Evolutionary conservation across 2,329 filamentous ascomycete species (phyloP).

Genomic region (Chaetomiaceae sp.): DNA sequence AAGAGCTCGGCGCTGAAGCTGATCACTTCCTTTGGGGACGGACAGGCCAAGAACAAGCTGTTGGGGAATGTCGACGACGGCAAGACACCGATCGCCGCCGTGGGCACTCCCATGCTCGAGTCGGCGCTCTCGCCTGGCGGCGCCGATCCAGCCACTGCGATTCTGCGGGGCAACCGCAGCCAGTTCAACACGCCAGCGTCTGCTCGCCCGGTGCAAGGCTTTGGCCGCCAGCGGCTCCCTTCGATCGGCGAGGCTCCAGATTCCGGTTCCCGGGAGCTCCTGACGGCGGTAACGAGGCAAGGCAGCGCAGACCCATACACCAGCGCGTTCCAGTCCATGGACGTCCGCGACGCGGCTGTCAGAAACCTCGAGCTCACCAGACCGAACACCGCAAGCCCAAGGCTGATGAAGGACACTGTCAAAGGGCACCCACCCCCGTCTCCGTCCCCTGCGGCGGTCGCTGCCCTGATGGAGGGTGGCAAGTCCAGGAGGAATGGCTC

Average conservation of each 20-base stretch:
- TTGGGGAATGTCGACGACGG: slow-evolving; percentile 52
- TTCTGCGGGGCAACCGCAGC: slow-evolving; percentile 64
- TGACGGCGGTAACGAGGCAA: slow-evolving; percentile 24
- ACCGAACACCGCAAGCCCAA: slow-evolving; percentile 62
- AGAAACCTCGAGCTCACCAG: slow-evolving; percentile 48
- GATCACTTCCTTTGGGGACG: slow-evolving; percentile 80
- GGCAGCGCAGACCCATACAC: slow-evolving; percentile 29
- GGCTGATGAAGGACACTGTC: slow-evolving; percentile 46
- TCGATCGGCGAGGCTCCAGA: slow-evolving; percentile 69
- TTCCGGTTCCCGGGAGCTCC: slow-evolving; percentile 29
- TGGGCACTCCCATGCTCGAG: slow-evolving; percentile 83
- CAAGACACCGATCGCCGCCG: slow-evolving; percentile 72
- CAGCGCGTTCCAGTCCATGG: slow-evolving; percentile 24
- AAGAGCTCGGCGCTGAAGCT: slow-evolving; percentile 84
- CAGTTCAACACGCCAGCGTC: slow-evolving; percentile 66
- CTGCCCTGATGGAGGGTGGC: slow-evolving; percentile 55
- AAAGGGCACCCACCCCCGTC: slow-evolving; percentile 56
- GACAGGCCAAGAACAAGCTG: slow-evolving; percentile 59
- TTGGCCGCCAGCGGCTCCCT: slow-evolving; percentile 62
- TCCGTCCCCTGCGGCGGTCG: slow-evolving; percentile 60
- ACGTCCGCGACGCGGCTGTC: slow-evolving; percentile 8
- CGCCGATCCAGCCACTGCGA: slow-evolving; percentile 61
- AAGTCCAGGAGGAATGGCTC: slow-evolving; percentile 61
- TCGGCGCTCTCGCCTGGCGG: slow-evolving; percentile 69
- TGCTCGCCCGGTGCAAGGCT: slow-evolving; percentile 58